These are phyloP conservation scores for Diaporthe aspalathi DNA, from an alignment of 2,329 filamentous ascomycete genomes.

Conservation along the genomic window DNA sequence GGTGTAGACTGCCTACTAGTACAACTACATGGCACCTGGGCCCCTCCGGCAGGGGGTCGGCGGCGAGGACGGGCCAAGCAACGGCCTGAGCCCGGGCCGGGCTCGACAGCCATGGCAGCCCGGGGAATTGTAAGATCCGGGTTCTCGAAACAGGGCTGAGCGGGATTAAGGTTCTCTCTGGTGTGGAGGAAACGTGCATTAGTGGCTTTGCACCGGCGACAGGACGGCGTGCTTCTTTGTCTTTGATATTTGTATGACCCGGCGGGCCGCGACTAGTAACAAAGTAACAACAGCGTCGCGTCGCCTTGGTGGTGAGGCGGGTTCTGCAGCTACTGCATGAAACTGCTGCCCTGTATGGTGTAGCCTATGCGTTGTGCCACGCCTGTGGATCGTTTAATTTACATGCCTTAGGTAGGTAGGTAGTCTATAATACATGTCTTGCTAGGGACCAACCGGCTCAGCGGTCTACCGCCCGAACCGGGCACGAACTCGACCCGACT, in stretches of 20 bases:
- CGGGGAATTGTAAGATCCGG: too few species aligned
- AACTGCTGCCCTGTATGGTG: not conserved
- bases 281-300: too few species aligned
- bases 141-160: not conserved
- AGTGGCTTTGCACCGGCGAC: not conserved
- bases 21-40: not conserved
- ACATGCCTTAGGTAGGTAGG: too few species aligned
- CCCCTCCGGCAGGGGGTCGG: not conserved
- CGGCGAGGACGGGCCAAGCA: too few species aligned
- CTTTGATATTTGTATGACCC: not conserved
- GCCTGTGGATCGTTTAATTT: too few species aligned
- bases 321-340: not conserved
- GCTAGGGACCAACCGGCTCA: not conserved
- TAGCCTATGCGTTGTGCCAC: not conserved
- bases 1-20: too few species aligned
- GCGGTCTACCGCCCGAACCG: not conserved
- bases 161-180: not conserved
- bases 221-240: not conserved
- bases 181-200: not conserved
- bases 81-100: not conserved
- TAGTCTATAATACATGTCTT: not conserved
- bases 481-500: slow-evolving; percentile 5
- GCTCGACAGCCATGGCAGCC: too few species aligned
- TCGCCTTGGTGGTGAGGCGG: not conserved
- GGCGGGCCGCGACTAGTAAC: not conserved